phyloP scores from a whole-genome alignment of 2,329 filamentous ascomycete genomes.

The Cladosporium sp. region DNA sequence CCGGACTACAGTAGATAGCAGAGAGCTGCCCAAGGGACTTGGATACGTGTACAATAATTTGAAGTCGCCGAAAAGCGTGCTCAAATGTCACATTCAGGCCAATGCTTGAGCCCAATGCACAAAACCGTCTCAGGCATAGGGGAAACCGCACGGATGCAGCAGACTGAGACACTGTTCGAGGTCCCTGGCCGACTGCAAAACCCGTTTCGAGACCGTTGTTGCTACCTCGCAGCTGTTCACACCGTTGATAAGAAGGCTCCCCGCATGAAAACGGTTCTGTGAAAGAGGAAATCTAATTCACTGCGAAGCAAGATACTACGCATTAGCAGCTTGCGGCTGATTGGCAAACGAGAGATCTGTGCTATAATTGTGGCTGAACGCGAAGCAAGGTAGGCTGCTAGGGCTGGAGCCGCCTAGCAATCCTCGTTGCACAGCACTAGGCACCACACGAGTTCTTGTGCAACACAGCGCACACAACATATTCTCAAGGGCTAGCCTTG shows the following conservation, averaged over 20 bases:
- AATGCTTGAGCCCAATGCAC: no score
- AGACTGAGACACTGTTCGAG: constrained; percentile 1
- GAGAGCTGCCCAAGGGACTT: no score
- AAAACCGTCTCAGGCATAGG: not conserved
- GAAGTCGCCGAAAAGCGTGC: no score
- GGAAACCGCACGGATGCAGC: not conserved
- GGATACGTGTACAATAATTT: no score
- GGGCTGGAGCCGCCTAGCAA: not conserved
- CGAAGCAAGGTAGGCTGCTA: not conserved
- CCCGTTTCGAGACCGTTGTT: not conserved
- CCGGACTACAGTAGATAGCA: no score
- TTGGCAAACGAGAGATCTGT: constrained; percentile 7
- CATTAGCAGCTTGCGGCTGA: not conserved
- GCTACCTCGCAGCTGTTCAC: not conserved
- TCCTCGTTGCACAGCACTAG: not conserved
- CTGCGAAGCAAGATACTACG: not conserved
- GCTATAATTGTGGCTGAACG: not conserved
- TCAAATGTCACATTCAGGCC: no score
- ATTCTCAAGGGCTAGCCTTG: not conserved
- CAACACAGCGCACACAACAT: not conserved
- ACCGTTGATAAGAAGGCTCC: not conserved
- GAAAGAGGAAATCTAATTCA: not conserved
- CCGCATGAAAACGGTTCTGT: no score
- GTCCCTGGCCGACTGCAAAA: not conserved
- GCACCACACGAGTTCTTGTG: not conserved